These are phyloP conservation scores for Blastomyces silverae DNA, from an alignment of 2,329 filamentous ascomycete species.

Conservation along the genomic window DNA sequence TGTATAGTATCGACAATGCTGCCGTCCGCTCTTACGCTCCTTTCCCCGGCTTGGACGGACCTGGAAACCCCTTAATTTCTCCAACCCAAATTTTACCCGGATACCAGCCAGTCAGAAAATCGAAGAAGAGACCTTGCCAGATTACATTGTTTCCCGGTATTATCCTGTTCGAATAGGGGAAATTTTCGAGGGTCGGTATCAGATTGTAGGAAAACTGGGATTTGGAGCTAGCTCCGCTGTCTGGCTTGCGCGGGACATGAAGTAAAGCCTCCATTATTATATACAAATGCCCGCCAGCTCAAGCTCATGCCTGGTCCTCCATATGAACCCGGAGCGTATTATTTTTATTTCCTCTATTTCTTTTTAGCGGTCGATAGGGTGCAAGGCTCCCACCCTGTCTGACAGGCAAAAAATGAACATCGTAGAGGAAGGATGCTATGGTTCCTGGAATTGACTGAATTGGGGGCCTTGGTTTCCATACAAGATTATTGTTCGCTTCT, in stretches of 20 bases:
- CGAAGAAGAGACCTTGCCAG: conserved; percentile 32
- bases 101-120: conserved; percentile 26
- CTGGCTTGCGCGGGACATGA: conserved; percentile 35
- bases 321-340: too few relatives aligned
- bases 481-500: too few relatives aligned
- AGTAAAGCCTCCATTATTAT: conserved; percentile 19
- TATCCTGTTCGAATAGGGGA: conserved; percentile 32
- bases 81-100: conserved; percentile 27
- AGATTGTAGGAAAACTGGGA: conserved; percentile 34
- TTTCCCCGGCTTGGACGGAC: conserved; percentile 24
- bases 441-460: too few relatives aligned
- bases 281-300: too few relatives aligned
- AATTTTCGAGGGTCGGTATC: conserved; percentile 29
- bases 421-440: too few relatives aligned
- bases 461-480: too few relatives aligned
- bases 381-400: too few relatives aligned
- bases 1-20: conserved; percentile 18
- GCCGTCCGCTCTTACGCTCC: conserved; percentile 21
- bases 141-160: conserved; percentile 24
- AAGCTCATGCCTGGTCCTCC: too few relatives aligned
- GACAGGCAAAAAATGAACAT: too few relatives aligned
- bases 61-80: conserved; percentile 32
- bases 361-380: too few relatives aligned
- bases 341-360: too few relatives aligned
- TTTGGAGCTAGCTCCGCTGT: conserved; percentile 34